phyloP scores from a whole-genome alignment of 2,329 filamentous ascomycete species.

The Verticillium tricorpus region DNA sequence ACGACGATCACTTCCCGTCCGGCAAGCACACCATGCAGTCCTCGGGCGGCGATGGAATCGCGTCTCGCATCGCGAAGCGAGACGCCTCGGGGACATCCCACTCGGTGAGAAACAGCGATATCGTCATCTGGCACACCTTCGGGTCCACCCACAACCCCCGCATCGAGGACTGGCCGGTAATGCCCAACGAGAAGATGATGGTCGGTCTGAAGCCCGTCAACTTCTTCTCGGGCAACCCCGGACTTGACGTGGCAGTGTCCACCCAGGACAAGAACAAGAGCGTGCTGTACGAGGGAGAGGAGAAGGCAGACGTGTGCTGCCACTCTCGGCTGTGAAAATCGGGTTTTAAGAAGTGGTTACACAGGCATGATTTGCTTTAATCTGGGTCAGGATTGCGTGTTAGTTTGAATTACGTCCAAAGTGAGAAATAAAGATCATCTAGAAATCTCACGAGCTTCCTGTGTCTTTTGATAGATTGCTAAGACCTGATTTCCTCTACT shows the following conservation, averaged over 20 bases:
- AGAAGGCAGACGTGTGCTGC: background rate
- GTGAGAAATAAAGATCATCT: too few relatives aligned
- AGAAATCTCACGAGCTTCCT: too few relatives aligned
- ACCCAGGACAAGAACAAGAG: constrained; percentile 37
- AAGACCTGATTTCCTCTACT: too few relatives aligned
- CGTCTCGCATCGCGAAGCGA: constrained; percentile 43
- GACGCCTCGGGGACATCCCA: constrained; percentile 35
- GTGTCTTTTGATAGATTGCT: too few relatives aligned
- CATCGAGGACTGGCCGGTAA: constrained; percentile 64
- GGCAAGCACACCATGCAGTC: constrained; percentile 37
- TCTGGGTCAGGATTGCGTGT: too few relatives aligned
- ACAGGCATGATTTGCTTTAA: too few relatives aligned
- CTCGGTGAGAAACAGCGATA: constrained; percentile 33
- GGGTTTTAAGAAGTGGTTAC: background rate
- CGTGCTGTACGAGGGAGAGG: constrained; percentile 11
- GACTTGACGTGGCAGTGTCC: constrained; percentile 43
- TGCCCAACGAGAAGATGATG: constrained; percentile 56
- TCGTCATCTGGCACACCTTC: constrained; percentile 47
- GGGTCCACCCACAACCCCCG: constrained; percentile 58
- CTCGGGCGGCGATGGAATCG: constrained; percentile 21
- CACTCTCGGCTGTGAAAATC: background rate
- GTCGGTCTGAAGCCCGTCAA: constrained; percentile 46
- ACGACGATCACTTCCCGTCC: constrained; percentile 31
- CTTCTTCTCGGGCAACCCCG: constrained; percentile 48
- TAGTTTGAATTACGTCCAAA: too few relatives aligned